Conservation (phyloP, 371 early-diverging fungal species). For the Apophysomyces variabilis region DNA sequence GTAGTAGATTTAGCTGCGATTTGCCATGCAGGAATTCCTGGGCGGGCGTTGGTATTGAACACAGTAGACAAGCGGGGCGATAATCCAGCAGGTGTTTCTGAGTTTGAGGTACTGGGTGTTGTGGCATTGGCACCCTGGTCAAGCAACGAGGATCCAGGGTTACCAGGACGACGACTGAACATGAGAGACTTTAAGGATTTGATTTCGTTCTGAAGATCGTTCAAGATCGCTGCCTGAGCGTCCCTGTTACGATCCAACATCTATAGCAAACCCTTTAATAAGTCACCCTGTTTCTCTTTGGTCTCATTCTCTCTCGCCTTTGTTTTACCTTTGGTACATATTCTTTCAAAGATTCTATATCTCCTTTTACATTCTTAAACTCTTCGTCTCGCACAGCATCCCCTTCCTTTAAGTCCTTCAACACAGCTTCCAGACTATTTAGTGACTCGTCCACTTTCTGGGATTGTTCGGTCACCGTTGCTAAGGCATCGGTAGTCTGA, state of each 20-base stretch:
- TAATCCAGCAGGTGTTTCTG: conserved; percentile 35
- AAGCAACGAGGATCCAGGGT: conserved; percentile 21
- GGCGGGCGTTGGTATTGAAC: conserved; percentile 27
- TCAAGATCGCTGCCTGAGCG: conserved; percentile 68
- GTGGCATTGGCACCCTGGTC: conserved; percentile 42
- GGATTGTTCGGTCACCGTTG: conserved; percentile 74
- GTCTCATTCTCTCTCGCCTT: background rate
- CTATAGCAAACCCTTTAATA: conserved; percentile 37
- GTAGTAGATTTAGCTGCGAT: conserved; percentile 50
- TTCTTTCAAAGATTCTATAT: conserved; percentile 78
- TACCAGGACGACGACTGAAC: conserved; percentile 68
- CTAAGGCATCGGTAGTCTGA: conserved; percentile 72
- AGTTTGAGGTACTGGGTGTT: conserved; percentile 22
- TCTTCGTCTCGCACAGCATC: conserved; percentile 77
- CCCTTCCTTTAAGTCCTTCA: conserved; percentile 72
- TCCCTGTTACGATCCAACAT: conserved; percentile 77
- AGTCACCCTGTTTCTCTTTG: background rate
- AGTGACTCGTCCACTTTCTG: conserved; percentile 75
- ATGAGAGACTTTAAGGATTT: conserved; percentile 89
- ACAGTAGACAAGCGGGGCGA: conserved; percentile 47
- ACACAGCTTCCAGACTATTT: conserved; percentile 62
- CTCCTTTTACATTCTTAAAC: conserved; percentile 70
- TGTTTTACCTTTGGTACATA: conserved; percentile 76
- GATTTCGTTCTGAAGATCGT: conserved; percentile 92
- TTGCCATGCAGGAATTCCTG: conserved; percentile 83